Base-by-base conservation (phyloP, 2,329 filamentous ascomycete genomes). In the Fusarium sp. region DNA sequence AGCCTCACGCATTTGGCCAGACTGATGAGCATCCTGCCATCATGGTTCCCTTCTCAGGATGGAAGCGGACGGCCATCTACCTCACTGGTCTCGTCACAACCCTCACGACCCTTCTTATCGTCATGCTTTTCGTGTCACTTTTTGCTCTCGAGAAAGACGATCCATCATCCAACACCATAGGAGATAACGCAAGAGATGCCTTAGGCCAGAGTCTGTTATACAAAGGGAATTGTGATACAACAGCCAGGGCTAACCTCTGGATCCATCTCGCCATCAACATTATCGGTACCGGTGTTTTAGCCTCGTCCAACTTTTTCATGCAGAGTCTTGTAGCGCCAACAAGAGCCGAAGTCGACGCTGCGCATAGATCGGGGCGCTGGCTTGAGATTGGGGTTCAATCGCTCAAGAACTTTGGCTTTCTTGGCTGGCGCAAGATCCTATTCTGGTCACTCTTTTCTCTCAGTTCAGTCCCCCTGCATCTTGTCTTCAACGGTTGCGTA, bases 231-330 rank as follows among this genome's bases (percentile, higher is more conserved):
- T 67, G 63, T 42, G 51, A 52, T 11, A 44, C 22, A 5, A 44
- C 52, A 2, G 17, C 46, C 0, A 46, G 15, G 3, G 63, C 49
- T 3, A 67, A 67, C 17, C 42, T 67, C 3, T 59, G 53, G 43
- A 70, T 72, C 1, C 68, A 72, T 43, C 9, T 72, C 6, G 43
- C 55, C 28, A 70, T 72, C 4, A 72, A 72, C 19, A 24, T 70
- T 1, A 33, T 71, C 6, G 51, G 75, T 4, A 80, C 77, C 0
- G 55, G 74, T 0, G 55, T 81, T 13, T 52, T 82, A 13, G 74
- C 73, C 0, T 78, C 76, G 1, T 79, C 76, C 10, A 81, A 80
- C 51, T 80, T 78, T 36, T 78, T 76, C 21, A 80, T 80, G 75
- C 80, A 81, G 42, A 67, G 75, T 1, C 71, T 79, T 2, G 73